These are phyloP conservation scores for Cordyceps cicadae DNA, from an alignment of 2,329 filamentous ascomycete genomes.

Conservation along the genomic window DNA sequence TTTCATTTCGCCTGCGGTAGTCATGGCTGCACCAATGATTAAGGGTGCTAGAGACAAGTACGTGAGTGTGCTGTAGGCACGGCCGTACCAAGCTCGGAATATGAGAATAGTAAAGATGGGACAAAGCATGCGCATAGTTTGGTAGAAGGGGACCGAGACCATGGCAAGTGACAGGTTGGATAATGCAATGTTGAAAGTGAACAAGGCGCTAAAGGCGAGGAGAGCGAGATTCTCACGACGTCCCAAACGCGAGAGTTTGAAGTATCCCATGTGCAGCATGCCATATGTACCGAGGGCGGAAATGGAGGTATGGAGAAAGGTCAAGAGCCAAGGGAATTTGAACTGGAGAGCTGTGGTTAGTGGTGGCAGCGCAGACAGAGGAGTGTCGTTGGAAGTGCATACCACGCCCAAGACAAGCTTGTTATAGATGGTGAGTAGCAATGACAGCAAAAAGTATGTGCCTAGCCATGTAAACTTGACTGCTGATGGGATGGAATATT, in stretches of 20 bases:
- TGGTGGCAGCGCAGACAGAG: background rate
- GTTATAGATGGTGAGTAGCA: slow-evolving; percentile 48
- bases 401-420: slow-evolving; percentile 48
- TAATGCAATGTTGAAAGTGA: slow-evolving; percentile 56
- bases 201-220: slow-evolving; percentile 50
- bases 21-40: slow-evolving; percentile 50
- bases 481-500: slow-evolving; percentile 36
- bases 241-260: slow-evolving; percentile 44
- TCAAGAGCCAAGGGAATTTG: slow-evolving; percentile 52
- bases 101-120: slow-evolving; percentile 56
- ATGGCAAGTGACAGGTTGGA: slow-evolving; percentile 55
- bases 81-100: slow-evolving; percentile 47
- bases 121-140: slow-evolving; percentile 53
- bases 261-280: slow-evolving; percentile 43
- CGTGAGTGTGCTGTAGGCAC: slow-evolving; percentile 46
- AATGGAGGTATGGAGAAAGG: slow-evolving; percentile 48
- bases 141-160: slow-evolving; percentile 59
- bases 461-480: slow-evolving; percentile 43
- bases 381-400: slow-evolving; percentile 16
- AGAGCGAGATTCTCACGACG: slow-evolving; percentile 47
- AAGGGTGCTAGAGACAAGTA: slow-evolving; percentile 55
- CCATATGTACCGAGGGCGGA: slow-evolving; percentile 47
- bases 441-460: slow-evolving; percentile 42
- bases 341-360: slow-evolving; percentile 32
- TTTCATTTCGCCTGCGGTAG: slow-evolving; percentile 55